Conservation (phyloP, 805 yeast genomes). For the Saccharomycopsis microspora region DNA sequence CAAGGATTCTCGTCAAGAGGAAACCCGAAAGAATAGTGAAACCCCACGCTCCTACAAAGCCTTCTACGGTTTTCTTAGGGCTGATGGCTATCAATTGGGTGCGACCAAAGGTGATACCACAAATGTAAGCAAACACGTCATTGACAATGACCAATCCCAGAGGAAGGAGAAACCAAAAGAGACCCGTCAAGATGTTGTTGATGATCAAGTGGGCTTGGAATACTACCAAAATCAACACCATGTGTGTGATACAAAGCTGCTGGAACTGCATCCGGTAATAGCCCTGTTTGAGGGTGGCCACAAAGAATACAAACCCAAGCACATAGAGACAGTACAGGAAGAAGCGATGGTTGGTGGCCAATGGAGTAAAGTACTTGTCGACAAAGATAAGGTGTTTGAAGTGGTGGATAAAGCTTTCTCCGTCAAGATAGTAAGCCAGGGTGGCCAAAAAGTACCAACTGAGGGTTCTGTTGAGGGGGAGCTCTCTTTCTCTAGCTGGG, state of each 20-base stretch:
- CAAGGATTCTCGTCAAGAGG: slow-evolving; percentile 49
- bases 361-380: slow-evolving; percentile 40
- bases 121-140: slow-evolving; percentile 91
- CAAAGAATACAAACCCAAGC: slow-evolving; percentile 82
- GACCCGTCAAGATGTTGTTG: slow-evolving; percentile 78
- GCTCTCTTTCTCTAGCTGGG: slow-evolving; percentile 71
- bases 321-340: slow-evolving; percentile 76
- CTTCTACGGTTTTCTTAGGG: slow-evolving; percentile 96
- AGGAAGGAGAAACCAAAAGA: slow-evolving; percentile 92
- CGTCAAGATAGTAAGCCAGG: slow-evolving; percentile 84
- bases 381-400: slow-evolving; percentile 42
- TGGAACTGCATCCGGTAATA: slow-evolving; percentile 87
- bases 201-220: slow-evolving; percentile 91
- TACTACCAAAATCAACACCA: slow-evolving; percentile 82
- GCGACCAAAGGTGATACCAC: slow-evolving; percentile 93
- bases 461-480: slow-evolving; percentile 73
- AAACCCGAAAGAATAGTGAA: slow-evolving; percentile 75
- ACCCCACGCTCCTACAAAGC: slow-evolving; percentile 95
- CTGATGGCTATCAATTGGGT: slow-evolving; percentile 89
- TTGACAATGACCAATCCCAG: slow-evolving; percentile 86
- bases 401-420: slow-evolving; percentile 66
- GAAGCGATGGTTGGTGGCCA: slow-evolving; percentile 73
- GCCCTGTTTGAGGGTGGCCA: slow-evolving; percentile 79
- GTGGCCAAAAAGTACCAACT: slow-evolving; percentile 89
- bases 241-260: slow-evolving; percentile 86